phyloP scores from a whole-genome alignment of 192 early-diverging fungal genomes.

The Dissophora globulifera region DNA sequence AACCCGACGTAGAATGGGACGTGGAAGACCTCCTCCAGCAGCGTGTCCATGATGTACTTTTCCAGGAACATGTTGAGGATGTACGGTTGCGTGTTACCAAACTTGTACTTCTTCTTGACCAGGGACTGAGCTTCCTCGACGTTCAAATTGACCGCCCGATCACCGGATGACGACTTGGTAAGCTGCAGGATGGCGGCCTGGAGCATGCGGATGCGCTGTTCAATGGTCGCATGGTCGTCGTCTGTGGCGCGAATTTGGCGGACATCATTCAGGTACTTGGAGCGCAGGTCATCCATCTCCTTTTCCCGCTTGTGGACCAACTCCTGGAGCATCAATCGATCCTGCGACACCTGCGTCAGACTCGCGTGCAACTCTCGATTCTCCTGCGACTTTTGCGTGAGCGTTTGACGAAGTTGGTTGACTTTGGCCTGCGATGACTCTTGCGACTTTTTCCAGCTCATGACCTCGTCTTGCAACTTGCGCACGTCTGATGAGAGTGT shows the following conservation, averaged over 20 bases:
- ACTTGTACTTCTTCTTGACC: conserved; percentile 53
- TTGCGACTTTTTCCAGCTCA: conserved; percentile 47
- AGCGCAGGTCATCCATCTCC: conserved; percentile 48
- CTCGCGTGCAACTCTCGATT: conserved; percentile 34
- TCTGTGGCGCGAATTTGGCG: conserved; percentile 60
- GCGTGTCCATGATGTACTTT: conserved; percentile 63
- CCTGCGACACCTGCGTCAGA: conserved; percentile 40
- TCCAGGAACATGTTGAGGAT: conserved; percentile 60
- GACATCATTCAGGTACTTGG: conserved; percentile 54
- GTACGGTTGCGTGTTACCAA: conserved; percentile 48
- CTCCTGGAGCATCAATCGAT: conserved; percentile 48
- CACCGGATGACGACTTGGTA: conserved; percentile 49
- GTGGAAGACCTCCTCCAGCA: conserved; percentile 58
- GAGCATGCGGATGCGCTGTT: conserved; percentile 44
- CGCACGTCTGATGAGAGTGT: conserved; percentile 31
- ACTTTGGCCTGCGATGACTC: conserved; percentile 36
- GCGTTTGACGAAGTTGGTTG: conserved; percentile 18
- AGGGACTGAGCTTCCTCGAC: conserved; percentile 26
- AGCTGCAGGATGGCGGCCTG: conserved; percentile 50
- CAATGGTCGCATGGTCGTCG: conserved; percentile 57
- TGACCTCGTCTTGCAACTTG: conserved; percentile 43
- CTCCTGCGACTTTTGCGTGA: conserved; percentile 48
- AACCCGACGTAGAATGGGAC: conserved; percentile 56
- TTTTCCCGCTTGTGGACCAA: conserved; percentile 51
- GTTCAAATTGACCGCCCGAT: conserved; percentile 44